These are phyloP conservation scores for Geranium brycei DNA, from an alignment of 345 rosid genomes.

Conservation along the genomic window DNA sequence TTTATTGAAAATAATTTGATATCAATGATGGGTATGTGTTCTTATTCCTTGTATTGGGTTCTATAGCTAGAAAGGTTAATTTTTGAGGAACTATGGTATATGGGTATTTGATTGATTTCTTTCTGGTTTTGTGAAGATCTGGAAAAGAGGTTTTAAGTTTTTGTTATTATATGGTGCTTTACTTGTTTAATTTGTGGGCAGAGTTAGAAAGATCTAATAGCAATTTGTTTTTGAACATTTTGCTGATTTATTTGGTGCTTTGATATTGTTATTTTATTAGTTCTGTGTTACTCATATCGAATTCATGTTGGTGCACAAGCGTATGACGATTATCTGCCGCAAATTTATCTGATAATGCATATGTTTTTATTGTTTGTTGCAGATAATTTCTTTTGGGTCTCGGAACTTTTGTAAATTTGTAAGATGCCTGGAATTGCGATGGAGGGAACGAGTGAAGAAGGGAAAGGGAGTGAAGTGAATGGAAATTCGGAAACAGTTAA, in stretches of 20 bases:
- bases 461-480: constrained; percentile 17
- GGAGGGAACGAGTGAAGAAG: constrained; percentile 37
- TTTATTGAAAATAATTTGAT: neutral
- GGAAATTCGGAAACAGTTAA: constrained; percentile 22
- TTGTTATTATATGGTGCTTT: neutral
- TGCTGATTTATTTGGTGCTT: neutral
- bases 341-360: neutral
- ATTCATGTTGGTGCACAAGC: neutral
- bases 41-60: neutral
- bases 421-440: constrained; percentile 44
- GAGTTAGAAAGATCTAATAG: too few species aligned
- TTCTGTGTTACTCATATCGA: neutral
- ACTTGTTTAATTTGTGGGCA: neutral
- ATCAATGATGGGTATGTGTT: neutral
- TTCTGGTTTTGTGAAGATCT: neutral
- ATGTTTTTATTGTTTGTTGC: constrained; percentile 6
- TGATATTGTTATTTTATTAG: neutral
- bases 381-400: constrained; percentile 13
- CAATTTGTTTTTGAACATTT: neutral
- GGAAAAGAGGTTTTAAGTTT: neutral
- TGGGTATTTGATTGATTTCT: neutral
- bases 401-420: constrained; percentile 17
- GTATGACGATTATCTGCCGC: neutral
- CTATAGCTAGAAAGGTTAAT: neutral
- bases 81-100: neutral